These are phyloP conservation scores for Scorias spongiosa DNA, from an alignment of 2,329 filamentous ascomycete genomes.

Conservation along the genomic window DNA sequence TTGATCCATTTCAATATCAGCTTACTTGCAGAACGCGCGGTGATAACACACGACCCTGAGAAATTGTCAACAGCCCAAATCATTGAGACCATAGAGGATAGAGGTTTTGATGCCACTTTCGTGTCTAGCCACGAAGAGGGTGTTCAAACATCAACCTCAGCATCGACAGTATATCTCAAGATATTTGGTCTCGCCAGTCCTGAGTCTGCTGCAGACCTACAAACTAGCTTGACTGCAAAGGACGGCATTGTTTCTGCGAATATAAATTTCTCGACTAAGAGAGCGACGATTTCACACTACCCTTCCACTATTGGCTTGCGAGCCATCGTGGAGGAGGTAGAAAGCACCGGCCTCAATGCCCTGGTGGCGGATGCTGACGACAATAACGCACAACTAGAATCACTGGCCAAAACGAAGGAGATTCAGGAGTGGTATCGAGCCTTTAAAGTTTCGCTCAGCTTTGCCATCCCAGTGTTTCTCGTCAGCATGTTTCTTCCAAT, in stretches of 20 bases:
- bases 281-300: slow-evolving; percentile 59
- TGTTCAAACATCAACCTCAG: slow-evolving; percentile 36
- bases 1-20: slow-evolving; percentile 87
- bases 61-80: slow-evolving; percentile 61
- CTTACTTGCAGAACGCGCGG: slow-evolving; percentile 77
- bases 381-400: slow-evolving; percentile 92
- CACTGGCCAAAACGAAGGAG: slow-evolving; percentile 87
- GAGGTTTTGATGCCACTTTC: slow-evolving; percentile 76
- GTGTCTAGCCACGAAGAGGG: slow-evolving; percentile 55
- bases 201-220: slow-evolving; percentile 55
- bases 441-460: slow-evolving; percentile 61
- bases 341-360: slow-evolving; percentile 74
- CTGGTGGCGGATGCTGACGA: slow-evolving; percentile 83
- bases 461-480: slow-evolving; percentile 80
- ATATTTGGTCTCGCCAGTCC: slow-evolving; percentile 66
- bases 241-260: slow-evolving; percentile 61
- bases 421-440: slow-evolving; percentile 83
- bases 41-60: slow-evolving; percentile 65
- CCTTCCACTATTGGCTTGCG: slow-evolving; percentile 62
- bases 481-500: slow-evolving; percentile 93
- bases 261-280: slow-evolving; percentile 57
- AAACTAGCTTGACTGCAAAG: slow-evolving; percentile 48
- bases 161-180: slow-evolving; percentile 59
- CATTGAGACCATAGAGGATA: slow-evolving; percentile 69
- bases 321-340: slow-evolving; percentile 65